Base-by-base conservation (phyloP, 345 rosid species). In the Durio zibethinus region DNA sequence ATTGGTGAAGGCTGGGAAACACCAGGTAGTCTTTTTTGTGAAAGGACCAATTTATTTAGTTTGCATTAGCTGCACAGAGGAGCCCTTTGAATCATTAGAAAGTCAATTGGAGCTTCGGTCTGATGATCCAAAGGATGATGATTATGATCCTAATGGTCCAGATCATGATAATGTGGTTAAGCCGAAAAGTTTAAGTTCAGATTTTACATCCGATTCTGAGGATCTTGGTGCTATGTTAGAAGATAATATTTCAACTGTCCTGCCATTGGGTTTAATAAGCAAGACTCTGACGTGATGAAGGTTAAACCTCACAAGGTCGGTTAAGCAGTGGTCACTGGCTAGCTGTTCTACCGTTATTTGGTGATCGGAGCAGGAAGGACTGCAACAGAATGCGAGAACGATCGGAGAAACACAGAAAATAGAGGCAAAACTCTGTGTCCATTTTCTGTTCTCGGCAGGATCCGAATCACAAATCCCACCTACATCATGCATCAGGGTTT, bases 361-460 rank as follows among this genome's bases (percentile, higher is more conserved):
- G 98, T 93, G 59, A 90, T 96, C 74, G 99, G 99, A 93, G 99
- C n/a, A n/a, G n/a, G n/a, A n/a, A n/a, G n/a, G n/a, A n/a, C n/a
- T n/a, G n/a, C n/a, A n/a, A n/a, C n/a, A n/a, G n/a, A n/a, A n/a
- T n/a, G n/a, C n/a, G n/a, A n/a, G n/a, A n/a, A n/a, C n/a, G n/a
- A n/a, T n/a, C n/a, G n/a, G n/a, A n/a, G n/a, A n/a, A n/a, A n/a
- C n/a, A n/a, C n/a, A n/a, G n/a, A n/a, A n/a, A n/a, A n/a, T n/a
- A n/a, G n/a, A n/a, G n/a, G n/a, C n/a, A n/a, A n/a, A n/a, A n/a
- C n/a, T n/a, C n/a, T n/a, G n/a, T n/a, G n/a, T n/a, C n/a, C n/a
- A n/a, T n/a, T n/a, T n/a, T n/a, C n/a, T n/a, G n/a, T n/a, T n/a
- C n/a, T n/a, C n/a, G n/a, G n/a, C n/a, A n/a, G n/a, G n/a, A n/a